A percentile compares a stretch with the other conserved stretches of the same genome.
These are phyloP conservation scores for Mucor plumbeus DNA, from an alignment of 371 early-diverging fungal genomes.

Conservation along the genomic window DNA sequence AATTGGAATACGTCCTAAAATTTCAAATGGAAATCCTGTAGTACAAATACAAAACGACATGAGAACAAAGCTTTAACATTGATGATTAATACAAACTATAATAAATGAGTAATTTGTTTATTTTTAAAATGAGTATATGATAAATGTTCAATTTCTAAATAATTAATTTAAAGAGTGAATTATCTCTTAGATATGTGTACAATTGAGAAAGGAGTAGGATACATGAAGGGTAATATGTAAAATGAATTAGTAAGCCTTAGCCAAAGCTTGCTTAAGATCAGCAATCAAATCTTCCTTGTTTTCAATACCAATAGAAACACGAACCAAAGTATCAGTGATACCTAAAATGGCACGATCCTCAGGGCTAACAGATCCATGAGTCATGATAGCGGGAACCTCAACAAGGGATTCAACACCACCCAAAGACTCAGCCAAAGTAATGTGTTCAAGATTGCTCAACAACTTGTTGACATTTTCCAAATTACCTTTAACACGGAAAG, in stretches of 20 bases:
- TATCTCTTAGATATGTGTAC: background rate
- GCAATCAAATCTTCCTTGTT: slow-evolving; percentile 78
- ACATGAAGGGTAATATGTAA: background rate
- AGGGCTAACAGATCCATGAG: slow-evolving; percentile 81
- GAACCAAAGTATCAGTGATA: slow-evolving; percentile 83
- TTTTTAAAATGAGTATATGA: background rate
- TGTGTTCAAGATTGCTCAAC: slow-evolving; percentile 68
- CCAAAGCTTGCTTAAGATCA: slow-evolving; percentile 68
- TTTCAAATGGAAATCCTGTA: too few relatives aligned
- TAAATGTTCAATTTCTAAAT: background rate
- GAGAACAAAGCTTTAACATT: background rate
- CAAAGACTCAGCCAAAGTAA: slow-evolving; percentile 85
- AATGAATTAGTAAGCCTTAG: slow-evolving; percentile 42
- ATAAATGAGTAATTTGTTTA: background rate
- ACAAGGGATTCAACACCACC: slow-evolving; percentile 89
- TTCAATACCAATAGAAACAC: slow-evolving; percentile 86
- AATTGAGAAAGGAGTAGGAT: background rate
- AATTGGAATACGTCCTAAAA: too few relatives aligned
- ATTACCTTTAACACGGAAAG: slow-evolving; percentile 80
- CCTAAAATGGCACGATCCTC: slow-evolving; percentile 79
- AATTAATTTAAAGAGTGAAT: background rate
- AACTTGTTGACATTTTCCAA: slow-evolving; percentile 74
- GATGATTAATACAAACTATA: background rate
- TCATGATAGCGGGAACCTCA: slow-evolving; percentile 87
- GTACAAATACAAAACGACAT: too few relatives aligned